phyloP scores from a whole-genome alignment of 495 filamentous ascomycete genomes.

The Haplographium delicatum region DNA sequence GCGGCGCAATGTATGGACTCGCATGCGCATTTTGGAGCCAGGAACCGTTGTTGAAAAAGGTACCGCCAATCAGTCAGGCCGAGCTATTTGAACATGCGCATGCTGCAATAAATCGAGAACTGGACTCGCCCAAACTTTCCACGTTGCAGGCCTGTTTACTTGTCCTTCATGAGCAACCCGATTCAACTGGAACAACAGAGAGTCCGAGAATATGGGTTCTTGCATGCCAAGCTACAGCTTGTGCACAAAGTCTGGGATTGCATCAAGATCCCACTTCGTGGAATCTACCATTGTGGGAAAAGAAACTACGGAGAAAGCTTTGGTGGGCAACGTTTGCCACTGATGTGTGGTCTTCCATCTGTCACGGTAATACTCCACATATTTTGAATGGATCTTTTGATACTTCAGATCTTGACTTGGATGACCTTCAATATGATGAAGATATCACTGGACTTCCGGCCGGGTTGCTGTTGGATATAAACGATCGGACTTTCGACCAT shows the following conservation, averaged over 20 bases:
- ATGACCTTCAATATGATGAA: slow-evolving; percentile 17
- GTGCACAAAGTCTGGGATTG: slow-evolving; percentile 23
- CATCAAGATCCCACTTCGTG: slow-evolving; percentile 20
- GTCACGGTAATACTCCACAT: slow-evolving; percentile 24
- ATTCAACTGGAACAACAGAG: slow-evolving; percentile 22
- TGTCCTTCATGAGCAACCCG: slow-evolving; percentile 22
- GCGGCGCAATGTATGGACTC: slow-evolving; percentile 22
- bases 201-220: slow-evolving; percentile 24
- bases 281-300: slow-evolving; percentile 24
- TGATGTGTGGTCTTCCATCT: slow-evolving; percentile 24
- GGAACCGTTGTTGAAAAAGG: slow-evolving; percentile 4
- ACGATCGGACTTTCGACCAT: background rate
- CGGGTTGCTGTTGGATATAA: background rate
- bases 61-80: slow-evolving; percentile 9
- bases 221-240: slow-evolving; percentile 24
- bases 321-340: slow-evolving; percentile 22
- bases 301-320: slow-evolving; percentile 17
- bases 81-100: slow-evolving; percentile 25
- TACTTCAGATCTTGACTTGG: slow-evolving; percentile 4
- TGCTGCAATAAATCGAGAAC: slow-evolving; percentile 22
- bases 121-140: slow-evolving; percentile 23
- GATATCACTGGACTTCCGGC: slow-evolving; percentile 11
- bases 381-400: slow-evolving; percentile 18
- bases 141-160: slow-evolving; percentile 25
- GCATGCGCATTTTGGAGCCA: slow-evolving; percentile 21